Conservation (phyloP, 139 green algal species). For the Haematococcus lacustris region DNA sequence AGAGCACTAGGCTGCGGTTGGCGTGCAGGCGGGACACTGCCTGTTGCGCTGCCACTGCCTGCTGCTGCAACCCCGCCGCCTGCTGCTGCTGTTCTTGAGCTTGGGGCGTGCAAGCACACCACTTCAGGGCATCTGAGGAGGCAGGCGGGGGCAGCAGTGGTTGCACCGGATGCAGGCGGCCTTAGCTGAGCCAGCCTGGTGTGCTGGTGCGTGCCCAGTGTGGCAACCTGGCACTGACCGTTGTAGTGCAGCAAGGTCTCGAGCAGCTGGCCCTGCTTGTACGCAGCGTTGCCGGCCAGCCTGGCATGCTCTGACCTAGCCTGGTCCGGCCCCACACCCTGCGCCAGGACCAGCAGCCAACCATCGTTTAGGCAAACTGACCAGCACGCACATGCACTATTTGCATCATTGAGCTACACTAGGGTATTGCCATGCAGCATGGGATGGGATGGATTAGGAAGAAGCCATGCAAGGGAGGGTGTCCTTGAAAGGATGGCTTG, state of each 20-base stretch:
- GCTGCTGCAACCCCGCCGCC: not conserved
- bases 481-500: not conserved
- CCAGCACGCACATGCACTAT: too few species aligned
- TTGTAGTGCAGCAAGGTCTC: conserved; percentile 6
- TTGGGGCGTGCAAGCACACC: not conserved
- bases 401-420: too few species aligned
- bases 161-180: too few species aligned
- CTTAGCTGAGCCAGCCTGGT: not conserved
- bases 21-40: conserved; percentile 2
- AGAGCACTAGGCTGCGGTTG: conserved; percentile 13
- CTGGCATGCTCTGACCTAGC: not conserved
- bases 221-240: not conserved
- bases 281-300: not conserved
- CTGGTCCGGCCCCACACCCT: conserved; percentile 3
- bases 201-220: not conserved
- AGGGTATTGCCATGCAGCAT: too few species aligned
- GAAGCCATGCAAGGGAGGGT: not conserved
- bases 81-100: not conserved
- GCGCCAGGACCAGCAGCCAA: too few species aligned
- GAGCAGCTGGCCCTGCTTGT: not conserved
- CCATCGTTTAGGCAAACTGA: too few species aligned
- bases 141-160: not conserved
- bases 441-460: too few species aligned
- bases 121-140: not conserved
- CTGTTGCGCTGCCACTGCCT: not conserved